Evolutionary conservation across 768 basidiomycete genomes (phyloP).

Genomic region (Termitomyces titanicus): DNA sequence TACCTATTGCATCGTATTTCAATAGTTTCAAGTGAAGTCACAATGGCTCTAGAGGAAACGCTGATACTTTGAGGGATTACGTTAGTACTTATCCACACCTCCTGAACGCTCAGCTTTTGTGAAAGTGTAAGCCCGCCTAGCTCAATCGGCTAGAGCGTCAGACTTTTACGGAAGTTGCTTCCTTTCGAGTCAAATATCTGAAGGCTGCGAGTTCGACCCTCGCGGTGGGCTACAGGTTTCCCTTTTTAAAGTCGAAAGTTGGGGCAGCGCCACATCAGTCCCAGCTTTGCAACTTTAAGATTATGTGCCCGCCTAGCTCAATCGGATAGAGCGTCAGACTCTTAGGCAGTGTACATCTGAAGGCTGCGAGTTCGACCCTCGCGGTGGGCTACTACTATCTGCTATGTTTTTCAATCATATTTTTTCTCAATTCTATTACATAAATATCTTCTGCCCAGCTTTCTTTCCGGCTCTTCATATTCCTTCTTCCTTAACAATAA

Average conservation of each 20-base stretch:
- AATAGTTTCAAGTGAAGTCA: too few species aligned
- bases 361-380: conserved; percentile 85
- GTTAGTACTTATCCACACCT: too few species aligned
- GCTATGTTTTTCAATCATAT: too few species aligned
- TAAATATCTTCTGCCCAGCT: too few species aligned
- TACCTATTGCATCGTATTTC: too few species aligned
- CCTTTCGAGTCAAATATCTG: conserved; percentile 43
- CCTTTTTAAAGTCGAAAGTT: conserved; percentile 23
- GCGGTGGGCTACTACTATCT: conserved; percentile 59
- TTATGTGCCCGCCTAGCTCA: conserved; percentile 53
- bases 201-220: conserved; percentile 86
- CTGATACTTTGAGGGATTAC: too few species aligned
- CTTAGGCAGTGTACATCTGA: conserved; percentile 52
- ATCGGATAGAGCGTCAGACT: conserved; percentile 67
- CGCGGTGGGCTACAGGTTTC: conserved; percentile 65
- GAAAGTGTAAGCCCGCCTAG: conserved; percentile 49
- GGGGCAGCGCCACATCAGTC: conserved; percentile 59
- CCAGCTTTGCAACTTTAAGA: too few species aligned
- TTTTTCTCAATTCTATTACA: too few species aligned
- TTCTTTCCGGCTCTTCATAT: too few species aligned
- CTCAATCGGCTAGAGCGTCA: conserved; percentile 68
- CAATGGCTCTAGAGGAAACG: too few species aligned
- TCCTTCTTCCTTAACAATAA: too few species aligned
- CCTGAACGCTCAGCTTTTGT: too few species aligned
- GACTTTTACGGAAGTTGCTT: conserved; percentile 28